Percentiles rank a stretch among this genome's conserved stretches.
These are phyloP conservation scores for Dimocarpus longan DNA, from an alignment of 345 rosid genomes.

Conservation along the genomic window DNA sequence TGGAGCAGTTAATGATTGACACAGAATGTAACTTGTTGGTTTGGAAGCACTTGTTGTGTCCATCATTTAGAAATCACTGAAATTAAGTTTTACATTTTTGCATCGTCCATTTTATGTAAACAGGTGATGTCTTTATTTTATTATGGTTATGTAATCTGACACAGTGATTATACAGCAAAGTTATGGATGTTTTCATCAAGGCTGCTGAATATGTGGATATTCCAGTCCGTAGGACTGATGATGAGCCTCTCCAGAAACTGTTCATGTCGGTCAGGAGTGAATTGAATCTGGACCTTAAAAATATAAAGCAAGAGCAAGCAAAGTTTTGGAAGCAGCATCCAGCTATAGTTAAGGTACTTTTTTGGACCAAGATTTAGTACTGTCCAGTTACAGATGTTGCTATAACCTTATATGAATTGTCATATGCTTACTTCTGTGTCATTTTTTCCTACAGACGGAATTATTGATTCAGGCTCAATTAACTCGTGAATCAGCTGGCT, in stretches of 20 bases:
- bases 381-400: conserved; percentile 4
- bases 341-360: conserved; percentile 82
- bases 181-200: conserved; percentile 95
- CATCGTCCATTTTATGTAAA: not conserved
- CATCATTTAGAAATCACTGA: not conserved
- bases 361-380: conserved; percentile 12
- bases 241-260: conserved; percentile 96
- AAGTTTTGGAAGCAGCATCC: conserved; percentile 99
- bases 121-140: not conserved
- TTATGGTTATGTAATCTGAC: conserved; percentile 7
- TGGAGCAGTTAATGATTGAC: too few species aligned
- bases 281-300: conserved; percentile 89
- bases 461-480: conserved; percentile 97
- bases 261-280: conserved; percentile 97
- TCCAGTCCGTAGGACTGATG: conserved; percentile 93
- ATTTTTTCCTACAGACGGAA: conserved; percentile 65
- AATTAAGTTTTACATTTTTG: not conserved
- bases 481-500: conserved; percentile 70
- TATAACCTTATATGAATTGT: conserved; percentile 12
- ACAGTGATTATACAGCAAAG: conserved; percentile 66
- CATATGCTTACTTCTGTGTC: conserved; percentile 12
- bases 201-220: conserved; percentile 98
- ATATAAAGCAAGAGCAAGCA: conserved; percentile 99
- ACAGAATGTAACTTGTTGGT: not conserved
- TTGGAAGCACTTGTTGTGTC: not conserved